Evolutionary conservation across 495 filamentous ascomycete genomes (phyloP).

Genomic region (Talaromyces liani): DNA sequence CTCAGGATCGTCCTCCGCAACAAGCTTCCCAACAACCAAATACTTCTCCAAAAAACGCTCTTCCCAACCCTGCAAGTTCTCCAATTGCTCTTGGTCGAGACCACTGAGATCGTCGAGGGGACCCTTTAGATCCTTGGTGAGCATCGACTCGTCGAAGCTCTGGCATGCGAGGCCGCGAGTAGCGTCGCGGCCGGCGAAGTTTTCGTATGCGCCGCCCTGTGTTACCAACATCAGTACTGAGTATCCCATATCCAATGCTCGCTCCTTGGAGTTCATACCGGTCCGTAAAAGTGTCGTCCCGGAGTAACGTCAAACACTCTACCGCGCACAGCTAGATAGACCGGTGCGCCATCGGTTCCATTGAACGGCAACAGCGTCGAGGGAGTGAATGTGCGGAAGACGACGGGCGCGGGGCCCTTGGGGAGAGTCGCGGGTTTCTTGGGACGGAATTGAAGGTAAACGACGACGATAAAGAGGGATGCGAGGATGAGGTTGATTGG

Average conservation of each 20-base stretch:
- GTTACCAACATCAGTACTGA: neutral
- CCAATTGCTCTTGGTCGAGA: slow-evolving; percentile 68
- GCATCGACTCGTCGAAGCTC: slow-evolving; percentile 93
- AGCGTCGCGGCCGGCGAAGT: slow-evolving; percentile 94
- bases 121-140: slow-evolving; percentile 84
- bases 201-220: slow-evolving; percentile 78
- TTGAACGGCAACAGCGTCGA: slow-evolving; percentile 81
- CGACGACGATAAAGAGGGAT: slow-evolving; percentile 57
- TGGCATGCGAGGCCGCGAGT: slow-evolving; percentile 81
- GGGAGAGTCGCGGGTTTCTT: slow-evolving; percentile 53
- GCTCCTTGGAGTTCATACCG: slow-evolving; percentile 28
- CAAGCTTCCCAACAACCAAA: slow-evolving; percentile 83
- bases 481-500: slow-evolving; percentile 75
- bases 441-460: slow-evolving; percentile 63
- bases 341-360: slow-evolving; percentile 62
- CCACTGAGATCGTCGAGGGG: slow-evolving; percentile 78
- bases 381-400: slow-evolving; percentile 90
- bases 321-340: slow-evolving; percentile 80
- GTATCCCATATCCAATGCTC: neutral
- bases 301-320: slow-evolving; percentile 80
- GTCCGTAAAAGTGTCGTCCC: slow-evolving; percentile 87
- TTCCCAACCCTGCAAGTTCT: slow-evolving; percentile 83
- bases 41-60: slow-evolving; percentile 92
- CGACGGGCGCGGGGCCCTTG: slow-evolving; percentile 60
- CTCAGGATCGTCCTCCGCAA: slow-evolving; percentile 59